Evolutionary conservation across 495 filamentous ascomycete genomes (phyloP).

Genomic region (Tuber indicum): DNA sequence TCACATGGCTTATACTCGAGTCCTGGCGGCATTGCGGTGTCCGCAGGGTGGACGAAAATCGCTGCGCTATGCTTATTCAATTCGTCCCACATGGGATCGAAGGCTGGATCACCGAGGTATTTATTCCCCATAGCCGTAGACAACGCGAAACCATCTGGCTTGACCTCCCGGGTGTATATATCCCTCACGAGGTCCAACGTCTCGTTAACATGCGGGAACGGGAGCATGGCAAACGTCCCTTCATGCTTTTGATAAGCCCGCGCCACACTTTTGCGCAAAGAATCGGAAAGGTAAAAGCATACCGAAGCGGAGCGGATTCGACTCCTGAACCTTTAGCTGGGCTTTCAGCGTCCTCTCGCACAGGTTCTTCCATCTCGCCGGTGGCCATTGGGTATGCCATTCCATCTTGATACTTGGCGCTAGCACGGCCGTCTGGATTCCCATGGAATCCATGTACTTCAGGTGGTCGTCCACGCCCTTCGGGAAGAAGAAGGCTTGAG

Average conservation of each 20-base stretch:
- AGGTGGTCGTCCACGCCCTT: background rate
- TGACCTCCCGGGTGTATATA: background rate
- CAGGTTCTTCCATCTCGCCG: background rate
- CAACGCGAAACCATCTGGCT: background rate
- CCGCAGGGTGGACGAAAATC: background rate
- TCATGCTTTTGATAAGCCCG: background rate
- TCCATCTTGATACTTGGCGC: background rate
- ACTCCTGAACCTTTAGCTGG: background rate
- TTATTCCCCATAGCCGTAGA: background rate
- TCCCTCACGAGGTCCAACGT: background rate
- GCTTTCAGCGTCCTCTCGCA: background rate
- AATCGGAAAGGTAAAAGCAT: background rate
- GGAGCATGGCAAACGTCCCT: background rate
- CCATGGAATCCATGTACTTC: background rate
- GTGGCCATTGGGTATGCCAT: constrained; percentile 1
- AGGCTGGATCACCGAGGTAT: background rate
- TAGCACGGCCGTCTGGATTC: background rate
- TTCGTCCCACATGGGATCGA: background rate
- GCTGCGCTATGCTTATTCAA: background rate
- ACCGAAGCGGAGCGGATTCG: background rate
- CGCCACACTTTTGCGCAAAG: background rate
- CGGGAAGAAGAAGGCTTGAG: background rate
- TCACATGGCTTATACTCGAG: background rate
- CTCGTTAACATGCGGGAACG: background rate
- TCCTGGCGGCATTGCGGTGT: background rate